A percentile compares a stretch with the other conserved stretches of the same genome.
Conservation (phyloP, 2,329 filamentous ascomycete genomes). For the Aureobasidium sp. region DNA sequence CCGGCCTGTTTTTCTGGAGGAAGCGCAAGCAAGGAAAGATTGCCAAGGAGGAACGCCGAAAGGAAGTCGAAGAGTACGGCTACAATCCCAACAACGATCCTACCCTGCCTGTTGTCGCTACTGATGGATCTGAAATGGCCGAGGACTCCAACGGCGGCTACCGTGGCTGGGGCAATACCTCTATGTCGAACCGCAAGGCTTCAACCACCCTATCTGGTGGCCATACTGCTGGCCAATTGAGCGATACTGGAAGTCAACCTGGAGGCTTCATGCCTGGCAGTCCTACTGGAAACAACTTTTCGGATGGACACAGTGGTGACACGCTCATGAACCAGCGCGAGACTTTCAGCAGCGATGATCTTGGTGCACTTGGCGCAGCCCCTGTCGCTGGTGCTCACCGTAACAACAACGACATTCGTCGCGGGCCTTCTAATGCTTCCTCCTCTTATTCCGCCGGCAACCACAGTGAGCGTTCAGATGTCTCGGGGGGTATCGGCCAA, state of each 20-base stretch:
- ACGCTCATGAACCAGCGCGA: constrained; percentile 48
- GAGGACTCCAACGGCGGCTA: constrained; percentile 75
- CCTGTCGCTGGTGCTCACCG: constrained; percentile 61
- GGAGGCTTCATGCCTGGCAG: constrained; percentile 42
- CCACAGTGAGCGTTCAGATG: constrained; percentile 55
- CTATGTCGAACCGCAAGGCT: constrained; percentile 63
- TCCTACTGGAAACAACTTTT: constrained; percentile 41
- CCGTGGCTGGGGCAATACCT: constrained; percentile 86
- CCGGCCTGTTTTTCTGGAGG: constrained; percentile 77
- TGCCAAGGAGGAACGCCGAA: constrained; percentile 79
- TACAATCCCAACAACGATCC: constrained; percentile 98
- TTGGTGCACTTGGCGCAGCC: constrained; percentile 67
- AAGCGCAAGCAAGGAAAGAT: constrained; percentile 79
- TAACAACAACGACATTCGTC: constrained; percentile 66
- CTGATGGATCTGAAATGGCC: constrained; percentile 63
- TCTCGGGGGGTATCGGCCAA: constrained; percentile 22
- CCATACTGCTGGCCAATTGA: constrained; percentile 44
- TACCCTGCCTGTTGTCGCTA: constrained; percentile 57
- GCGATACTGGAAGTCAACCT: constrained; percentile 57
- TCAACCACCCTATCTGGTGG: constrained; percentile 86
- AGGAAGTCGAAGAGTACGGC: constrained; percentile 94
- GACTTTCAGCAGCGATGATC: constrained; percentile 65
- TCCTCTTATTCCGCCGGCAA: constrained; percentile 85
- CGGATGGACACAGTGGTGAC: constrained; percentile 65
- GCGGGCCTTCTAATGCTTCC: constrained; percentile 90